phyloP scores from a whole-genome alignment of 2,329 filamentous ascomycete genomes.

The Neopestalotiopsis clavispora region DNA sequence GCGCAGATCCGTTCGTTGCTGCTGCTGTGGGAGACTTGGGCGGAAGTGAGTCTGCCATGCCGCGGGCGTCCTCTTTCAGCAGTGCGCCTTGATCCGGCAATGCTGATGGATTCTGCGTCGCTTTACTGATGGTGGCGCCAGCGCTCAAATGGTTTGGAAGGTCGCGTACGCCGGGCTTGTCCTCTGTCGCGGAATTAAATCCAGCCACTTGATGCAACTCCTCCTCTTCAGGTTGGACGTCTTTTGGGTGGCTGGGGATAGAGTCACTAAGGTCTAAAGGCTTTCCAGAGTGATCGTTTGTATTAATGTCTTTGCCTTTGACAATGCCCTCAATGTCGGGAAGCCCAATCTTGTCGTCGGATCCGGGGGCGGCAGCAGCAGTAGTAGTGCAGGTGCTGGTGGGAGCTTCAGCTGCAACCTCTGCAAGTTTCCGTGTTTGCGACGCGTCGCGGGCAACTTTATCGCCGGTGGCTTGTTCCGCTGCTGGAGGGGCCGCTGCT shows the following conservation, averaged over 20 bases:
- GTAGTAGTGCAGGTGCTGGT: neutral
- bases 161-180: neutral
- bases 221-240: neutral
- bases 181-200: neutral
- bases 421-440: neutral
- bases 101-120: conserved; percentile 4
- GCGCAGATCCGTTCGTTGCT: neutral
- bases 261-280: neutral
- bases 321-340: conserved; percentile 1
- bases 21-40: neutral
- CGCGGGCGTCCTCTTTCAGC: neutral
- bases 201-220: neutral
- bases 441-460: neutral
- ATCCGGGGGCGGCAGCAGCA: neutral
- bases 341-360: conserved; percentile 3
- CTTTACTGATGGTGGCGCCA: conserved; percentile 9
- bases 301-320: neutral
- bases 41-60: neutral
- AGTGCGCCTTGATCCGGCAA: neutral
- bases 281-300: neutral
- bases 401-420: neutral
- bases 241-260: neutral
- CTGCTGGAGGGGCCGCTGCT: neutral
- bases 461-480: conserved; percentile 1
- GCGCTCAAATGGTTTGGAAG: neutral